phyloP scores from a whole-genome alignment of 2,329 filamentous ascomycete species.

The Xylariaceae sp. region DNA sequence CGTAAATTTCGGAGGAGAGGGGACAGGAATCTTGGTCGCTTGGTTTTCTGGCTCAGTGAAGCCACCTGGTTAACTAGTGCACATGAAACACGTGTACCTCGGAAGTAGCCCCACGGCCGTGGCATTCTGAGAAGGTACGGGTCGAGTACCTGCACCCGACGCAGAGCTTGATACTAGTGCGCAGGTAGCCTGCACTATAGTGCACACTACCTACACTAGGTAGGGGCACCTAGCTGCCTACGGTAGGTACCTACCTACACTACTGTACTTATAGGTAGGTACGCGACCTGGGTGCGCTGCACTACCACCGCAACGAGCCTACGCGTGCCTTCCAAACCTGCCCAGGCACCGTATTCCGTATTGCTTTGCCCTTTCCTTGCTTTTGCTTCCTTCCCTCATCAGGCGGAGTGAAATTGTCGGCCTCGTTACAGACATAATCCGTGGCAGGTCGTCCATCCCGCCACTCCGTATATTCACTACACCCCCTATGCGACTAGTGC shows the following conservation, averaged over 20 bases:
- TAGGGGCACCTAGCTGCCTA: not conserved
- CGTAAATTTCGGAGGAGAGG: slow-evolving; percentile 16
- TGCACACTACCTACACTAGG: not conserved
- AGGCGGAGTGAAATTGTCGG: not conserved
- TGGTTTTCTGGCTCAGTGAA: slow-evolving; percentile 1
- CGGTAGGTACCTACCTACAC: not conserved
- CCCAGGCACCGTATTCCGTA: not conserved
- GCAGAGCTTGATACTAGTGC: not conserved
- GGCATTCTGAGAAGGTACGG: not conserved
- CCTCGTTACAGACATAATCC: not conserved
- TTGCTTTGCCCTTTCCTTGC: not conserved
- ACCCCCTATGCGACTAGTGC: too few species aligned
- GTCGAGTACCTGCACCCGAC: not conserved
- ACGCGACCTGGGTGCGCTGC: not conserved
- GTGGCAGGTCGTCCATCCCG: not conserved
- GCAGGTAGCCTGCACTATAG: not conserved
- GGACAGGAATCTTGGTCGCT: slow-evolving; percentile 8
- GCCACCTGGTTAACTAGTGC: not conserved
- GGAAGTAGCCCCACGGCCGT: not conserved
- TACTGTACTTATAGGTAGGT: not conserved
- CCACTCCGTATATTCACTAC: too few species aligned
- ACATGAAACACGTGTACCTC: not conserved
- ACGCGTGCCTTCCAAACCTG: too few species aligned
- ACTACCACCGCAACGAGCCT: too few species aligned
- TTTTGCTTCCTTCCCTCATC: too few species aligned